phyloP scores from a whole-genome alignment of 805 yeast genomes.

The Spathaspora hagerdaliae region DNA sequence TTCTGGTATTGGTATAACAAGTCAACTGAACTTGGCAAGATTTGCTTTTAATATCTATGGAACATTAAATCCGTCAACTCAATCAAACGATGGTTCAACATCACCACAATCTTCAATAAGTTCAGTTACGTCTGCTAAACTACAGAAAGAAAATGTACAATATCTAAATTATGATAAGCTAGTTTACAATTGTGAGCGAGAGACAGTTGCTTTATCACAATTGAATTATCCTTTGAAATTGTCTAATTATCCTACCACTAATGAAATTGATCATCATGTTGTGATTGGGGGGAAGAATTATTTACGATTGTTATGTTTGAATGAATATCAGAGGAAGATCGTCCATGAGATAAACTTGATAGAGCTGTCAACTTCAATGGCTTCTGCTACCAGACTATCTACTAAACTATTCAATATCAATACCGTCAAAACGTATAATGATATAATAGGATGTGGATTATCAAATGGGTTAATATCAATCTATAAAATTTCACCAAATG shows the following conservation, averaged over 20 bases:
- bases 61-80: conserved; percentile 12
- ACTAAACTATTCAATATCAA: conserved; percentile 31
- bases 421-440: conserved; percentile 31
- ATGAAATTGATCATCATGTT: conserved; percentile 24
- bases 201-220: conserved; percentile 21
- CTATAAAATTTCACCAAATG: conserved; percentile 28
- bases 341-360: conserved; percentile 31
- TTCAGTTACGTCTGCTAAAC: conserved; percentile 5
- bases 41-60: conserved; percentile 63
- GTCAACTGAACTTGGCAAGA: conserved; percentile 35
- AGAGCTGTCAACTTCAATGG: conserved; percentile 11
- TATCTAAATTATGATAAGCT: conserved; percentile 10
- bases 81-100: conserved; percentile 5
- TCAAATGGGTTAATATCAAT: conserved; percentile 32
- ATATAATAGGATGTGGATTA: conserved; percentile 37
- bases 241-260: not conserved
- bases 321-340: conserved; percentile 26
- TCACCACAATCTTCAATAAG: conserved; percentile 12
- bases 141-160: not conserved
- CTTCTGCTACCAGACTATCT: not conserved
- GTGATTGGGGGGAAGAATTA: conserved; percentile 42
- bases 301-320: conserved; percentile 29
- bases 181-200: conserved; percentile 22
- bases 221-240: conserved; percentile 10
- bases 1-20: not conserved